Percentiles rank a stretch among this genome's conserved stretches.
Evolutionary conservation across 192 early-diverging fungal species (phyloP).

Genomic region (Coemansia sp.): DNA sequence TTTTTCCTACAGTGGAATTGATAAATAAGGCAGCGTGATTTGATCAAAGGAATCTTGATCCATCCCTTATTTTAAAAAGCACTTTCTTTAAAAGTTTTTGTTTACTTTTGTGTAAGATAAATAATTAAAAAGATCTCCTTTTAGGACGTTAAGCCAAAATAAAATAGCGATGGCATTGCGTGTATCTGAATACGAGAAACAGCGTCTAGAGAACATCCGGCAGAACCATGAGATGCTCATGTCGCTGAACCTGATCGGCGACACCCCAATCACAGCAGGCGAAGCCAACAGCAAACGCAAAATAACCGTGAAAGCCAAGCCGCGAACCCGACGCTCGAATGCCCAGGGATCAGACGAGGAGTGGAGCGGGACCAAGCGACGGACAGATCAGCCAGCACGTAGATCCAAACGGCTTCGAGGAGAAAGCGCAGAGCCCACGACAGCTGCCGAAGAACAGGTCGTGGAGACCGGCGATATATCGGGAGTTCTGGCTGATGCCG

Average conservation of each 20-base stretch:
- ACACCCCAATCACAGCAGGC: slow-evolving; percentile 1
- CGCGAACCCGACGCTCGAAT: background rate
- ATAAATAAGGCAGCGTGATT: background rate
- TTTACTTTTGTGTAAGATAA: too few species aligned
- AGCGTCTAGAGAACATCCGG: slow-evolving; percentile 62
- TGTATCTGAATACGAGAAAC: slow-evolving; percentile 49
- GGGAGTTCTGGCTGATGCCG: slow-evolving; percentile 47
- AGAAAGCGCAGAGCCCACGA: slow-evolving; percentile 37
- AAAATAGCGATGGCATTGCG: slow-evolving; percentile 5
- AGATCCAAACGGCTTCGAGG: slow-evolving; percentile 45
- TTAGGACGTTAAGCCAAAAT: too few species aligned
- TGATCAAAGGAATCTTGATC: too few species aligned
- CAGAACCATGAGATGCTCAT: slow-evolving; percentile 60
- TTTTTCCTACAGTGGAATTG: too few species aligned
- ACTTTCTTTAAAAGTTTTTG: too few species aligned
- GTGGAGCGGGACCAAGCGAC: slow-evolving; percentile 14
- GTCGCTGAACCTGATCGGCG: slow-evolving; percentile 43
- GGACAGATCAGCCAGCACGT: slow-evolving; percentile 19
- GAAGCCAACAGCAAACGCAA: slow-evolving; percentile 5
- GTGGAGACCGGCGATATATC: slow-evolving; percentile 39
- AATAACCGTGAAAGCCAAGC: slow-evolving; percentile 5
- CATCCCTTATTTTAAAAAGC: too few species aligned
- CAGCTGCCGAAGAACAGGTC: slow-evolving; percentile 22
- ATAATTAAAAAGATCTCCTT: too few species aligned
- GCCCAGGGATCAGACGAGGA: slow-evolving; percentile 1